Percentiles rank a stretch among this genome's conserved stretches.
phyloP scores from a whole-genome alignment of 2,329 filamentous ascomycete genomes.

The Colletotrichum sp. region DNA sequence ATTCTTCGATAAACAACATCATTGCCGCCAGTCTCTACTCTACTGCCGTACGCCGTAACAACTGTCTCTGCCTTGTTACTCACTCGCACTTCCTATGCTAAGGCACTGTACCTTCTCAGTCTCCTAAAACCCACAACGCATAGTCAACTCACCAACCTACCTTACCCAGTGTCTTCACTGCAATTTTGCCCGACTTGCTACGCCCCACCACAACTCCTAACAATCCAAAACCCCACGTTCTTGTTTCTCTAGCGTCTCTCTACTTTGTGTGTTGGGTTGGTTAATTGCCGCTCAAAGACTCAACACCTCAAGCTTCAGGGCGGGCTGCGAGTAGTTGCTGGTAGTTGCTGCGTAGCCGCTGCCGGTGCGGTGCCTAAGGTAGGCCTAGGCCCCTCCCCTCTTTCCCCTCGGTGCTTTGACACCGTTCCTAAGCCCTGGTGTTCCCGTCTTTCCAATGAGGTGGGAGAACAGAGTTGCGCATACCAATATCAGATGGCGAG shows the following conservation, averaged over 20 bases:
- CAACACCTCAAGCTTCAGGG: not conserved
- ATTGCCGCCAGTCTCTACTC: not conserved
- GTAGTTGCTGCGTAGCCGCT: not conserved
- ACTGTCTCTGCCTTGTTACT: not conserved
- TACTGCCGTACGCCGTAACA: not conserved
- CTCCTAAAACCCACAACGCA: not conserved
- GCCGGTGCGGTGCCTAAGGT: not conserved
- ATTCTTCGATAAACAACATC: not conserved
- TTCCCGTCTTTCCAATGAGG: not conserved
- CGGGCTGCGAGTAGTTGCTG: not conserved
- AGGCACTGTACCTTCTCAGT: not conserved
- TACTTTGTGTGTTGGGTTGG: not conserved
- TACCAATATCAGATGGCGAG: slow-evolving; percentile 11
- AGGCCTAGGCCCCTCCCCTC: not conserved
- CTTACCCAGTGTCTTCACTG: not conserved
- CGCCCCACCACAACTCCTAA: not conserved
- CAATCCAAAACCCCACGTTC: not conserved
- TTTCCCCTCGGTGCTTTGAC: not conserved
- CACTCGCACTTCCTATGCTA: not conserved
- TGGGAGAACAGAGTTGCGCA: not conserved
- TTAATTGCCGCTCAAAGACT: not conserved
- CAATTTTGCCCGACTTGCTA: not conserved
- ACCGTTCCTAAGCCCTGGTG: not conserved
- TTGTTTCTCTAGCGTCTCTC: not conserved
- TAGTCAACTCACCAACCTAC: not conserved